phyloP scores from a whole-genome alignment of 306 rosid species.

The Malus domestica region ASM211411v1 NC_041793.1:45372001-45372500 shows the following conservation, averaged over 20 bases:
- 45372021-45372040: slow-evolving; percentile 34
- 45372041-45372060: slow-evolving; percentile 34
- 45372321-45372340: slow-evolving; percentile 17
- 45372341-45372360: slow-evolving; percentile 1
- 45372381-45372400: slow-evolving; percentile 19
- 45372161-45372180: slow-evolving; percentile 61
- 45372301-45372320: slow-evolving; percentile 21
- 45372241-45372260: slow-evolving; percentile 4
- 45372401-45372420: not conserved
- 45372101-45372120: slow-evolving; percentile 63
- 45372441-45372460: not conserved
- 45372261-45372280: slow-evolving; percentile 8
- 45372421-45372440: not conserved
- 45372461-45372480: not conserved
- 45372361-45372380: not conserved
- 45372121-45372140: slow-evolving; percentile 38
- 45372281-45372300: slow-evolving; percentile 35
- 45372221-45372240: slow-evolving; percentile 23
- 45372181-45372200: slow-evolving; percentile 56
- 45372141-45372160: slow-evolving; percentile 76
- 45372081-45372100: slow-evolving; percentile 78
- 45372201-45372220: slow-evolving; percentile 48
- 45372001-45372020: slow-evolving; percentile 26
- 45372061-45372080: slow-evolving; percentile 49
- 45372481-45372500: not conserved